Evolutionary conservation across 208 protist genomes (phyloP), one percentile per base, ranked within the genome.

Genomic region (Leishmania major): DNA sequence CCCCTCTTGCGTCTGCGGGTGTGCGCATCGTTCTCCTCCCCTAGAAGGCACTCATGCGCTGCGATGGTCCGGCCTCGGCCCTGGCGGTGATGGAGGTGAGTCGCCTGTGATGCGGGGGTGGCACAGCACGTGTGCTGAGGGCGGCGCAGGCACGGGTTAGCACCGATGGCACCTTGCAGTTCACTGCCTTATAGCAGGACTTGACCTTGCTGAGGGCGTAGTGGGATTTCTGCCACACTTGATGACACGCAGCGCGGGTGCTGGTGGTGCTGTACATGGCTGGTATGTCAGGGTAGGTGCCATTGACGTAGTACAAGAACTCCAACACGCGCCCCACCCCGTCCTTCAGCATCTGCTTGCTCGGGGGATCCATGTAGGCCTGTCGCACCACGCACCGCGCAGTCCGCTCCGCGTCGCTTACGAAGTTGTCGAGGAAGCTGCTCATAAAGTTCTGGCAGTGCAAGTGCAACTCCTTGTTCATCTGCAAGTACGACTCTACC

Each of bases 201-300:
- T 87, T 90, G 28, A 95, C 90, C 71, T 89, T 88, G 40, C 85
- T 91, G 3, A 92, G 86, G 7, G 83, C 69, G 75, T 88, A 88
- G 37, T 90, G 87, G n/a, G 87, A 72, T 76, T 90, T 91, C 79
- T 89, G 85, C 10, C 89, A 78, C 15, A 92, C 84, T 19, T 91
- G 83, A 51, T 88, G 78, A 51, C 82, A 88, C 31, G 64, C 77
- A 5, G 67, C 64, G 3, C 87, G 84, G 11, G 90, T 91, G 31
- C n/a, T 77, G 51, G 88, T 79, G 13, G 89, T 88, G 75, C 84
- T 91, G 82, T 87, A 90, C 67, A 87, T 80, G 35, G 84, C 79
- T 0, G 84, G 82, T 17, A 92, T 92, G 25, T 91, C 90, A 11
- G 79, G 40, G 75, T 92, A 88, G 37, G 84, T 78, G 47, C 81